phyloP scores from a whole-genome alignment of 1,284 basidiomycete genomes.

The Apiotrichum sp. region DNA sequence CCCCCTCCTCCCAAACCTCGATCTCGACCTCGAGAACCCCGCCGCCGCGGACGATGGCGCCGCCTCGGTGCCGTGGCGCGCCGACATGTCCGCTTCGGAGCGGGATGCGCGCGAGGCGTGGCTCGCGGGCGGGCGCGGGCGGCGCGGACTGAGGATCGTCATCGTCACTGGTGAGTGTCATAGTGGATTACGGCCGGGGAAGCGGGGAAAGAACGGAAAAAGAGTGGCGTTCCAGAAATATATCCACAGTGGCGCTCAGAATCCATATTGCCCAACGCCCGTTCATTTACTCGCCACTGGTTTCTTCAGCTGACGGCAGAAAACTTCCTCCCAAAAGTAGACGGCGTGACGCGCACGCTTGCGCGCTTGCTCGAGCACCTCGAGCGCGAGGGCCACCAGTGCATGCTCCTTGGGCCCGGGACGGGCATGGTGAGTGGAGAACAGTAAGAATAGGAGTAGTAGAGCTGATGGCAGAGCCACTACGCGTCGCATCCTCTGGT shows the following conservation, averaged over 20 bases:
- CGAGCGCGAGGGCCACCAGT: conserved; percentile 53
- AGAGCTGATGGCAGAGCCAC: conserved; percentile 33
- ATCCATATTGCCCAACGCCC: too few relatives aligned
- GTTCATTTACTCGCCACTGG: too few relatives aligned
- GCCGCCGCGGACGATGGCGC: conserved; percentile 5
- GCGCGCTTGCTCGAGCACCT: conserved; percentile 55
- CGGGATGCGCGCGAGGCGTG: conserved; percentile 31
- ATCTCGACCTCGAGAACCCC: conserved; percentile 13
- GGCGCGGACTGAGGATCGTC: conserved; percentile 39
- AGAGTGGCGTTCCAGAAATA: too few relatives aligned
- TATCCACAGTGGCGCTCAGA: too few relatives aligned
- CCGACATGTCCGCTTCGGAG: conserved; percentile 29
- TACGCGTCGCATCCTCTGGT: conserved; percentile 55
- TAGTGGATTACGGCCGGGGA: too few relatives aligned
- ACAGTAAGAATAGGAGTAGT: too few relatives aligned
- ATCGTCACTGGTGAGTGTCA: conserved; percentile 41
- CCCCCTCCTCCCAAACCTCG: conserved; percentile 10
- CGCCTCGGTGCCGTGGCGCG: conserved; percentile 22
- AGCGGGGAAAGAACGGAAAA: background rate
- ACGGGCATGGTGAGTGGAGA: conserved; percentile 49
- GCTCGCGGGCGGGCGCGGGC: conserved; percentile 29
- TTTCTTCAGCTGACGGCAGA: conserved; percentile 34
- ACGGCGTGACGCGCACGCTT: conserved; percentile 55
- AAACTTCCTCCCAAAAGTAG: conserved; percentile 56
- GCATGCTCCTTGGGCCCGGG: conserved; percentile 53